Conservation (phyloP, 352 stramenopile genomes). For the Pythium rhizo-oryzae region DNA sequence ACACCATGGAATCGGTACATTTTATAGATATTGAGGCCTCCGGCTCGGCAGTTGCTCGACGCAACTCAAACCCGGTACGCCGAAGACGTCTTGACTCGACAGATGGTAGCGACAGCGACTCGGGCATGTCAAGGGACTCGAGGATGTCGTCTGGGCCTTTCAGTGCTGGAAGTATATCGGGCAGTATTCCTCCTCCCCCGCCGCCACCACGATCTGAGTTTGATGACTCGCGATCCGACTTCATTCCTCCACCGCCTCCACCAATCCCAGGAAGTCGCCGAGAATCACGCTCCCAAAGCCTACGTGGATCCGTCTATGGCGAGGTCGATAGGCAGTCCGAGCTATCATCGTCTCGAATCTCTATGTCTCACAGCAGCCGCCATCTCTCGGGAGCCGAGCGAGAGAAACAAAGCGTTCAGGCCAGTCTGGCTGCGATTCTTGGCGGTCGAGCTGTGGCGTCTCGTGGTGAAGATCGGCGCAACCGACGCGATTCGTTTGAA, state of each 20-base stretch:
- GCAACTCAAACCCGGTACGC: slow-evolving; percentile 22
- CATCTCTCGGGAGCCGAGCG: slow-evolving; percentile 42
- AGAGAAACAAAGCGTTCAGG: slow-evolving; percentile 51
- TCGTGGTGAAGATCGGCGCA: slow-evolving; percentile 29
- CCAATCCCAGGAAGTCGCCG: slow-evolving; percentile 25
- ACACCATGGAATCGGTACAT: neutral
- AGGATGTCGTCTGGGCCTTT: slow-evolving; percentile 53
- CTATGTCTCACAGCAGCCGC: slow-evolving; percentile 48
- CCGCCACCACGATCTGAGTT: slow-evolving; percentile 38
- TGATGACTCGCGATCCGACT: slow-evolving; percentile 29
- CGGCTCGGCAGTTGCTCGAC: slow-evolving; percentile 17
- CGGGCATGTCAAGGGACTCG: slow-evolving; percentile 61
- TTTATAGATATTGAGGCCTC: slow-evolving; percentile 54
- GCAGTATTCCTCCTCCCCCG: slow-evolving; percentile 45
- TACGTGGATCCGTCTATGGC: slow-evolving; percentile 55
- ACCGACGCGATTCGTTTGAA: slow-evolving; percentile 59
- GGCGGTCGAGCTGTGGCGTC: slow-evolving; percentile 37
- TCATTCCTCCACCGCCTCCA: slow-evolving; percentile 33
- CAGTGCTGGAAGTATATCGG: slow-evolving; percentile 28
- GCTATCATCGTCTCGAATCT: slow-evolving; percentile 36
- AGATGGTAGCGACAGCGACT: slow-evolving; percentile 42
- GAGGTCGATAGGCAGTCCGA: slow-evolving; percentile 37
- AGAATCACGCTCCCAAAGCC: slow-evolving; percentile 55
- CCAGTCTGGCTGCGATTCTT: slow-evolving; percentile 66
- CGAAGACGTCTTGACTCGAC: slow-evolving; percentile 40